Conservation (phyloP, 1,139 yeast species). For the Torulaspora globosa region DNA sequence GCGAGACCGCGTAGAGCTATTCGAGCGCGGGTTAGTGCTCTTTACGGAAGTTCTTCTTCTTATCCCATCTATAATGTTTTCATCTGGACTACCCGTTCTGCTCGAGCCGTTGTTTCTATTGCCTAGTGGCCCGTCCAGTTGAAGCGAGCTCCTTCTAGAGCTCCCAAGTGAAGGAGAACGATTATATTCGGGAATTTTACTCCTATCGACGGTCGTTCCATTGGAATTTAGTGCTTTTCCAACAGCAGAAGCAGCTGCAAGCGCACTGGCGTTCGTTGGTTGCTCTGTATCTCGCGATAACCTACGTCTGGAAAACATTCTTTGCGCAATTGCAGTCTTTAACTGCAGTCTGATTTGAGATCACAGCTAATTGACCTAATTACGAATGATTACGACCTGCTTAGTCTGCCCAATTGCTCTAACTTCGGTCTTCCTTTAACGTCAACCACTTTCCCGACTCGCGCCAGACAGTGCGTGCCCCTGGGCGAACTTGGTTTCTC, state of each 20-base stretch:
- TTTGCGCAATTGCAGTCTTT: not conserved
- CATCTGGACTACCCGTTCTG: constrained; percentile 5
- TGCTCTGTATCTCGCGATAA: constrained; percentile 12
- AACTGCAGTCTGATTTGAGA: not conserved
- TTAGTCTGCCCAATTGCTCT: too few species aligned
- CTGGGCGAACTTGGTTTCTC: constrained; percentile 12
- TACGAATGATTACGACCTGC: not conserved
- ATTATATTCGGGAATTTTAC: constrained; percentile 25
- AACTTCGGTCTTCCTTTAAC: not conserved
- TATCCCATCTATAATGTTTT: not conserved
- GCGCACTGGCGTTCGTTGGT: constrained; percentile 37
- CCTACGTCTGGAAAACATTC: constrained; percentile 13
- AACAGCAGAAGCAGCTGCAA: constrained; percentile 45
- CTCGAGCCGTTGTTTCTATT: constrained; percentile 9
- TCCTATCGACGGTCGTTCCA: constrained; percentile 27
- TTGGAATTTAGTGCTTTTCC: constrained; percentile 36
- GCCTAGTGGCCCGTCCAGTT: constrained; percentile 1
- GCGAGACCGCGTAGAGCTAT: constrained; percentile 4
- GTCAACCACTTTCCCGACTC: not conserved
- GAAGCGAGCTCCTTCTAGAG: constrained; percentile 7
- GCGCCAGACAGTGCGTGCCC: constrained; percentile 5
- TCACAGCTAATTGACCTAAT: not conserved
- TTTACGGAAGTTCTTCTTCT: constrained; percentile 5
- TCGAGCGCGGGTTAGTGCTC: not conserved
- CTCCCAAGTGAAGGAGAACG: constrained; percentile 10